Conservation (phyloP, 2,329 filamentous ascomycete species). For the Verticillium dahliae region DNA sequence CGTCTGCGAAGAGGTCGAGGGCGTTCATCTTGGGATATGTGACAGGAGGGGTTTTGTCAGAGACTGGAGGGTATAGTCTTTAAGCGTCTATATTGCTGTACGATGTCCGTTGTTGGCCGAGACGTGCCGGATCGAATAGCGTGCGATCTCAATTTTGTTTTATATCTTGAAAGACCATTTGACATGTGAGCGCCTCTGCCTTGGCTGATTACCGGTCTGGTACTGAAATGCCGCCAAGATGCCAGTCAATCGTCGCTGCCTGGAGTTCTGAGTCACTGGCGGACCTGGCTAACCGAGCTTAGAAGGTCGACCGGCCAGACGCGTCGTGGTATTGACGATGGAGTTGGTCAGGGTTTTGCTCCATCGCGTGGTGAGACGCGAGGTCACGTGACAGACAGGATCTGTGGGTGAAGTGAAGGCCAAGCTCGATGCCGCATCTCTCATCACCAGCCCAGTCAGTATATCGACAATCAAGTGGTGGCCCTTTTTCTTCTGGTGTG, state of each 20-base stretch:
- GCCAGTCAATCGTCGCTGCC: not conserved
- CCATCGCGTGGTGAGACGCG: not conserved
- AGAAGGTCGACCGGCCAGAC: not conserved
- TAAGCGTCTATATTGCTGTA: too few relatives aligned
- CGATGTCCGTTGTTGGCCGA: too few relatives aligned
- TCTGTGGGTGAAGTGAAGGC: not conserved
- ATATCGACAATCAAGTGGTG: not conserved
- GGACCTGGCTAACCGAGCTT: not conserved
- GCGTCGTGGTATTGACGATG: not conserved
- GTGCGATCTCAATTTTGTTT: not conserved
- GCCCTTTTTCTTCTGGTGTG: not conserved
- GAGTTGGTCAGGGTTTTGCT: not conserved
- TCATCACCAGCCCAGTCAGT: not conserved
- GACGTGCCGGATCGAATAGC: too few relatives aligned
- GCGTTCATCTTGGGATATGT: not conserved
- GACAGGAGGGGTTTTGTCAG: not conserved
- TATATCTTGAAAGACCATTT: not conserved
- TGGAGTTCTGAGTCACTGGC: not conserved
- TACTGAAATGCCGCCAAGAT: not conserved
- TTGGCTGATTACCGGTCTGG: not conserved
- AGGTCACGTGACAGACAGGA: not conserved
- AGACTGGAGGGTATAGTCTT: too few relatives aligned
- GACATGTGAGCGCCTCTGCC: not conserved
- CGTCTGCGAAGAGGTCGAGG: conserved; percentile 12
- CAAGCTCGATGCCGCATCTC: not conserved